A percentile compares a stretch with the other conserved stretches of the same genome.
phyloP scores from a whole-genome alignment of 2,329 filamentous ascomycete genomes.

The Ophiostoma tasmaniense region DNA sequence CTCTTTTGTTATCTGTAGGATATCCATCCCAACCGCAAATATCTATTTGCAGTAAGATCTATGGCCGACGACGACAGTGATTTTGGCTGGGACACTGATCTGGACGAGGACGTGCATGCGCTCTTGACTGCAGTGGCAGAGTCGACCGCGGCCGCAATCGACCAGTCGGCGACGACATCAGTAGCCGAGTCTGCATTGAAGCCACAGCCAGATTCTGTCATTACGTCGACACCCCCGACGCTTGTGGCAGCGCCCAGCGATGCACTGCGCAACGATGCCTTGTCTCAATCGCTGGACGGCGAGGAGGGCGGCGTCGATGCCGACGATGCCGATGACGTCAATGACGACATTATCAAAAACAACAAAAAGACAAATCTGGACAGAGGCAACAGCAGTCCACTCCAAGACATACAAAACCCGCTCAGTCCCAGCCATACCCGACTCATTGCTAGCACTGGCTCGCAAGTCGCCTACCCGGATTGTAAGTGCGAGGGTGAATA shows the following conservation, averaged over 20 bases:
- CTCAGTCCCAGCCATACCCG: constrained; percentile 1
- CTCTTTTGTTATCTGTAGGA: neutral
- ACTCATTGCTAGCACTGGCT: neutral
- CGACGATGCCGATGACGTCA: neutral
- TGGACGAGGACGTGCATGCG: constrained; percentile 34
- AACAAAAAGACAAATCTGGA: neutral
- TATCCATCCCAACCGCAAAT: neutral
- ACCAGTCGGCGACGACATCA: neutral
- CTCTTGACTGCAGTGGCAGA: constrained; percentile 9
- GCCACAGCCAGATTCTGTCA: too few relatives aligned
- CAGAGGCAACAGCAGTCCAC: neutral
- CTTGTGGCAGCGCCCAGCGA: neutral
- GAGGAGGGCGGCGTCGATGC: neutral
- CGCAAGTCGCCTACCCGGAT: constrained; percentile 40
- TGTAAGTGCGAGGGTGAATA: constrained; percentile 34
- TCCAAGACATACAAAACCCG: neutral
- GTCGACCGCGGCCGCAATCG: neutral
- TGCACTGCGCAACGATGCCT: neutral
- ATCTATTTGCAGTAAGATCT: neutral
- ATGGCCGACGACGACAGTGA: constrained; percentile 30
- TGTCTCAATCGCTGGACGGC: constrained; percentile 11
- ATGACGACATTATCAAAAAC: neutral
- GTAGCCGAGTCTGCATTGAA: neutral
- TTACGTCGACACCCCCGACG: neutral
- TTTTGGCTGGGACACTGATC: constrained; percentile 40